Evolutionary conservation across 2,329 filamentous ascomycete genomes (phyloP).

Genomic region (Endoconidiophora polonica): DNA sequence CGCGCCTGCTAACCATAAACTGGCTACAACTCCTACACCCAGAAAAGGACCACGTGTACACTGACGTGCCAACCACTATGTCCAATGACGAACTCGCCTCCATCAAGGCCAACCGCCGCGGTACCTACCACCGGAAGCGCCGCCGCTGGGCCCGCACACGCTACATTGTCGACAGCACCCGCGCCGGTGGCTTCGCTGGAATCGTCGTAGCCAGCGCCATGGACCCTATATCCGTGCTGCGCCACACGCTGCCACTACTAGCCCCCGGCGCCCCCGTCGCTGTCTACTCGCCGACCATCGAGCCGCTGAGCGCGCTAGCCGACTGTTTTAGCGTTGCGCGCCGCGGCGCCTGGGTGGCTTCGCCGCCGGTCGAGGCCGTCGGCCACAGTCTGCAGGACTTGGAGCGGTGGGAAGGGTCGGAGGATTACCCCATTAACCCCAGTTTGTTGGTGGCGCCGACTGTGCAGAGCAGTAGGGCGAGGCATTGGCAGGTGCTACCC

Average conservation of each 20-base stretch:
- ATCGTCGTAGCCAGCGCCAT: constrained; percentile 69
- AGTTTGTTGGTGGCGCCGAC: constrained; percentile 62
- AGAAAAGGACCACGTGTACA: constrained; percentile 55
- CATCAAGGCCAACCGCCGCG: constrained; percentile 69
- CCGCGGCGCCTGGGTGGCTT: constrained; percentile 54
- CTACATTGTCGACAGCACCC: constrained; percentile 56
- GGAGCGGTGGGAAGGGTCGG: constrained; percentile 40
- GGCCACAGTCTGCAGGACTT: constrained; percentile 32
- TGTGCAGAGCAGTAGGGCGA: constrained; percentile 64
- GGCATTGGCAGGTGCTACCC: constrained; percentile 80
- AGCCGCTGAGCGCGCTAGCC: constrained; percentile 59
- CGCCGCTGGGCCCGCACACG: constrained; percentile 61
- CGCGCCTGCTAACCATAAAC: constrained; percentile 65
- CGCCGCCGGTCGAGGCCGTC: constrained; percentile 29
- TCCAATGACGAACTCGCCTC: constrained; percentile 43
- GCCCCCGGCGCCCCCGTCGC: constrained; percentile 70
- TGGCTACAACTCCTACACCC: constrained; percentile 86
- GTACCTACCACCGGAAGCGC: constrained; percentile 77
- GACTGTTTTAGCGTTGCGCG: constrained; percentile 74
- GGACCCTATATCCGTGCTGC: constrained; percentile 62
- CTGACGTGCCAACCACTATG: constrained; percentile 42
- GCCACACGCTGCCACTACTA: constrained; percentile 61
- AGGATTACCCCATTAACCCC: constrained; percentile 78
- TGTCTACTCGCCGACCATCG: constrained; percentile 67
- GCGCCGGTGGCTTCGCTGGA: constrained; percentile 63